Evolutionary conservation across 2,329 filamentous ascomycete genomes (phyloP), one percentile per base, ranked within the genome.

Genomic region (Plenodomus biglobosus): DNA sequence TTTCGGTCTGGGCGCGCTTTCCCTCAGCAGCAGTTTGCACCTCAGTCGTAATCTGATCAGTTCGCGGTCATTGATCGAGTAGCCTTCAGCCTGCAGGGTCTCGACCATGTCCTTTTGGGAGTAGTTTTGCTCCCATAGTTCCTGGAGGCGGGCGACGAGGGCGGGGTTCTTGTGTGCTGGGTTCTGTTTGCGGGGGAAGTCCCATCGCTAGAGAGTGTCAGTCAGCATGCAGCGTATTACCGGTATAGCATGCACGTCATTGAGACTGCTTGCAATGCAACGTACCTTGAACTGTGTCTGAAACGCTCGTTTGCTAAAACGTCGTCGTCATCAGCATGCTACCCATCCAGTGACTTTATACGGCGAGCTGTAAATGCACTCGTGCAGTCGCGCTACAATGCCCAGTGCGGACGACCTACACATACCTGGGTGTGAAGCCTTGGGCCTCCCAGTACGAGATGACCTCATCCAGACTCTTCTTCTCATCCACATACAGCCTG

Each of bases 81-180:
- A 90, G 13, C 89, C 89, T 65, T 92, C 87, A 17, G 83, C 80
- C 56, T 83, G 84, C 48, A 94, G 76, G 21, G 83, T 81, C 20
- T 79, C 76, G 46, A 91, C 76, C 83, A 94, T 94, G 56, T 91
- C 85, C 50, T 81, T 80, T 69, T 91, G 87, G 16, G 76, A 79
- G 13, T 83, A 78, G 64, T 92, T 94, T 59, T 76, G 78, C 67
- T 89, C 85, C 89, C 89, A 94, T 61, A 94, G 77, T 72, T 92
- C 82, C 64, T 84, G 85, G 52, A 92, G 80, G 22, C 89, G 83
- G 16, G 79, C 80, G 35, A 88, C 82, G 7, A 92, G 80, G 19
- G 76, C 76, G 13, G 78, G 76, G 65, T 90, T 86, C 63, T 87
- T 87, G 65, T 90, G 83, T 1, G 85, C 84, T 0, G 85, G 84